Base-by-base conservation (phyloP, 176 grass and related monocot genomes). In the Eremochloa ophiuroides region DNA sequence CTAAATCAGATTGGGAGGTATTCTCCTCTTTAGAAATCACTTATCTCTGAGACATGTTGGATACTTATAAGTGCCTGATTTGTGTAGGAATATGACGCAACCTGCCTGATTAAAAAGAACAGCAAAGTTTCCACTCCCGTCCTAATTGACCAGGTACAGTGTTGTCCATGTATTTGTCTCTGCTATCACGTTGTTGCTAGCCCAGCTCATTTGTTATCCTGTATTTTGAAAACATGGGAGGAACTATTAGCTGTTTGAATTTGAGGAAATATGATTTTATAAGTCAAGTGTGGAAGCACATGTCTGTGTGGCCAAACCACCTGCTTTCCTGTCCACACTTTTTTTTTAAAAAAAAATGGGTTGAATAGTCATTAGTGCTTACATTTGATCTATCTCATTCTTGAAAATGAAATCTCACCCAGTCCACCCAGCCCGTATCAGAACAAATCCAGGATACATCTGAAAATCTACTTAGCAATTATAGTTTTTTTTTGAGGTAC, bases 71-170 rank as follows among this genome's bases (percentile, higher is more conserved):
- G 17, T 88, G 62, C 15, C 22, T 61, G 27, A 63, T 82, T 68
- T 38, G 60, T 87, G 38, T 79, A 99, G 93, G 93, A 99, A 74
- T 95, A 91, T 25, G 96, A 95, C 43, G 93, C 97, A 34, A 93
- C 97, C 62, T 77, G 60, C 80, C 80, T 99, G 68, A 62, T 99
- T 71, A 87, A 77, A 80, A 91, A 96, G 66, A 85, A 10, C 87
- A 96, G 65, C 43, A 77, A 71, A 22, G 47, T 99, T 87, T 83
- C 89, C 62, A 73, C 84, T 85, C 60, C 93, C 44, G 96, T 99
- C 74, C 81, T 99, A n/a, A 93, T 99, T 81, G 97, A 99, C 73
- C 97, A 99, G 93, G 97, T 99, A 93, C 34, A 58, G 39, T 60
- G 22, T 73, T 66, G 22, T 7, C 30, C 7, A 37, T 78, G 66